A percentile compares a stretch with the other conserved stretches of the same genome.
phyloP scores from a whole-genome alignment of 345 rosid species.

The Limnanthes douglasii region DNA sequence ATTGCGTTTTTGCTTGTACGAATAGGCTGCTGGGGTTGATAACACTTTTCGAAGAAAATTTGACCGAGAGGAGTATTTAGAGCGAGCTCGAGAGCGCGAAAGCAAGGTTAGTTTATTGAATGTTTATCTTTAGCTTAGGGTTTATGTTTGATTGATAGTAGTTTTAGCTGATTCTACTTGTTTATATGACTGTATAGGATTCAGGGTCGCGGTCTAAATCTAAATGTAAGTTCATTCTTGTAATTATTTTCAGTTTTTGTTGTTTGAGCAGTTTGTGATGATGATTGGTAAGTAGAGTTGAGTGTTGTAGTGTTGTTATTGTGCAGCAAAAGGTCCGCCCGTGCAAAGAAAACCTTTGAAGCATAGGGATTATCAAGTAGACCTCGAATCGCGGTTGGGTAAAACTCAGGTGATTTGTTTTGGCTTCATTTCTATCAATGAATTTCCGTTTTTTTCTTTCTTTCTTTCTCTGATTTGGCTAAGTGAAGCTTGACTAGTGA shows the following conservation, averaged over 20 bases:
- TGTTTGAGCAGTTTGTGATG: not conserved
- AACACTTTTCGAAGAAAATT: conserved; percentile 80
- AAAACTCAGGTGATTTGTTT: conserved; percentile 60
- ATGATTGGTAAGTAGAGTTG: not conserved
- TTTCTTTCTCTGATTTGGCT: no score
- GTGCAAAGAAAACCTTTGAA: conserved; percentile 94
- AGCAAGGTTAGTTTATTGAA: conserved; percentile 30
- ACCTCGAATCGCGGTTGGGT: conserved; percentile 90
- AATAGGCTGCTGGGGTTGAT: conserved; percentile 54
- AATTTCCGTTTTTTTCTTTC: not conserved
- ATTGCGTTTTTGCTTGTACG: conserved; percentile 4
- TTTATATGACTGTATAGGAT: conserved; percentile 30
- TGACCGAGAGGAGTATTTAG: conserved; percentile 62
- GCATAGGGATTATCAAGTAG: conserved; percentile 95
- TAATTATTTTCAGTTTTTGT: not conserved
- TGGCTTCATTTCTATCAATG: not conserved
- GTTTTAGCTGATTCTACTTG: not conserved
- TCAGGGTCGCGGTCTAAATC: conserved; percentile 43
- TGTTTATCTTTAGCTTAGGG: not conserved
- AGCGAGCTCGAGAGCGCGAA: conserved; percentile 90
- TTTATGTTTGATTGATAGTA: not conserved
- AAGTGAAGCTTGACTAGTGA: no score
- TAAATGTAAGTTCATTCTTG: conserved; percentile 32
- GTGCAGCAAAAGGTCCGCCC: conserved; percentile 71
- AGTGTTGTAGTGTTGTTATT: conserved; percentile 2